Evolutionary conservation across 139 green algal species (phyloP).

Genomic region (Haematococcus lacustris): DNA sequence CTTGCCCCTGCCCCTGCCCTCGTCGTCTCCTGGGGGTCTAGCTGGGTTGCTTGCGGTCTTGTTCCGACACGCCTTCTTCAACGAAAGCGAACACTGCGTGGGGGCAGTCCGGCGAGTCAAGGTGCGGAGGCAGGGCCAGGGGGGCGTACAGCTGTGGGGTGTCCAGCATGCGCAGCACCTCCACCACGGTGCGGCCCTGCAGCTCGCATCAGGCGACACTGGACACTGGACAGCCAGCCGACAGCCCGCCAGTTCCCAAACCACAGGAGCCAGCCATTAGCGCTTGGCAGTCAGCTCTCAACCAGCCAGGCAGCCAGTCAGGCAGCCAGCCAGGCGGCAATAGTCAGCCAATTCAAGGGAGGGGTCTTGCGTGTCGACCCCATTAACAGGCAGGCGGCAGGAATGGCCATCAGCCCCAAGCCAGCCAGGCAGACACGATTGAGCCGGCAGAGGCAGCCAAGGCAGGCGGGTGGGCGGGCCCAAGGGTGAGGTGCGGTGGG

Average conservation of each 20-base stretch:
- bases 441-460: too few relatives aligned
- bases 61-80: neutral
- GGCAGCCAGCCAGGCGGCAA: neutral
- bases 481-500: too few relatives aligned
- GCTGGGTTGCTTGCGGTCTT: too few relatives aligned
- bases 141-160: slow-evolving; percentile 4
- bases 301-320: neutral
- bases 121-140: neutral
- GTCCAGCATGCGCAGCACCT: slow-evolving; percentile 4
- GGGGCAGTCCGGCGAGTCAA: neutral
- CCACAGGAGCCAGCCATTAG: too few relatives aligned
- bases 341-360: neutral
- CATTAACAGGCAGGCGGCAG: neutral
- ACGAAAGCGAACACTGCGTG: slow-evolving; percentile 7
- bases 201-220: neutral
- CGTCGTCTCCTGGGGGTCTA: too few relatives aligned
- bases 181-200: slow-evolving; percentile 1
- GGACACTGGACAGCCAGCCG: neutral
- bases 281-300: too few relatives aligned
- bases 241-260: neutral
- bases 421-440: too few relatives aligned
- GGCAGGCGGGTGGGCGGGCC: too few relatives aligned
- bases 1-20: too few relatives aligned
- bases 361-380: neutral
- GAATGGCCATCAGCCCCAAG: too few relatives aligned